phyloP scores from a whole-genome alignment of 257 asterid species.

The Rubia yunnanensis region DNA sequence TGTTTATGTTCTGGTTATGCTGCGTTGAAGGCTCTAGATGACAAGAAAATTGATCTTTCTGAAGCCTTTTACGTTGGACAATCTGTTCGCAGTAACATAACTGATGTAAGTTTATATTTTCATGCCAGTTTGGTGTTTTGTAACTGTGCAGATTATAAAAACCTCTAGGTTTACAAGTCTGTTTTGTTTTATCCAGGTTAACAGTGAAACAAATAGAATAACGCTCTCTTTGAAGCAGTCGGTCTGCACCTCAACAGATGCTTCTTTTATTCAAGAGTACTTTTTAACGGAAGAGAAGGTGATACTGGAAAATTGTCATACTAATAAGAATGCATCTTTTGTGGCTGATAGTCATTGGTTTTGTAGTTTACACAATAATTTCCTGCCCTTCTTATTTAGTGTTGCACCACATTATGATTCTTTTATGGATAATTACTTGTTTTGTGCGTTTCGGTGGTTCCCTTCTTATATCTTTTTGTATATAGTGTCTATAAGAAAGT shows the following conservation, averaged over 20 bases:
- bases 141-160: background rate
- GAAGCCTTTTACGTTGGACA: slow-evolving; percentile 79
- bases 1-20: background rate
- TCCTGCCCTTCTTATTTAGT: background rate
- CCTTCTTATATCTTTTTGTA: background rate
- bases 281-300: slow-evolving; percentile 89
- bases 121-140: slow-evolving; percentile 4
- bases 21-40: slow-evolving; percentile 70
- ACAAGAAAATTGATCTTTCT: slow-evolving; percentile 47
- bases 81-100: slow-evolving; percentile 76
- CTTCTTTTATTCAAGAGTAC: slow-evolving; percentile 82
- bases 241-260: slow-evolving; percentile 64
- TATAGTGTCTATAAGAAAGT: no score
- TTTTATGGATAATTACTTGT: background rate
- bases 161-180: slow-evolving; percentile 10
- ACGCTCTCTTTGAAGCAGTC: slow-evolving; percentile 89
- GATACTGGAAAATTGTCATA: slow-evolving; percentile 1
- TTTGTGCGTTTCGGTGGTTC: background rate
- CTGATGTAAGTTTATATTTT: slow-evolving; percentile 49
- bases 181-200: slow-evolving; percentile 46
- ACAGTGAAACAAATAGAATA: slow-evolving; percentile 62
- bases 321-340: background rate
- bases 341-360: background rate
- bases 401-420: background rate
- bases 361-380: background rate